Evolutionary conservation across 768 basidiomycete genomes (phyloP).

Genomic region (Favolaschia claudopus): DNA sequence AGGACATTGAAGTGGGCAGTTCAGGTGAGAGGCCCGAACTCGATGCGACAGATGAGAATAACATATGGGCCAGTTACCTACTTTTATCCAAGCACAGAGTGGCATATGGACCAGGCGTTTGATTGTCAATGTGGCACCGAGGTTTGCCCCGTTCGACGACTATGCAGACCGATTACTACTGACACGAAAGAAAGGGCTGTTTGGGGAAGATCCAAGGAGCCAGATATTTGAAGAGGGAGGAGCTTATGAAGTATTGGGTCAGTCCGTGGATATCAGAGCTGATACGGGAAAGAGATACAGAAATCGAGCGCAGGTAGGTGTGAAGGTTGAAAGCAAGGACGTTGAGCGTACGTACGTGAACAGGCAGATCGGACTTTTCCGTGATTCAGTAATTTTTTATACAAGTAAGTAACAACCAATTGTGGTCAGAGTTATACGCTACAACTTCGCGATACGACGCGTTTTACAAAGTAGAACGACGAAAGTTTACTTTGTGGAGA

Average conservation of each 20-base stretch:
- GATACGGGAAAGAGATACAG: slow-evolving; percentile 33
- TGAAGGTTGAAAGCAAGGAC: not conserved
- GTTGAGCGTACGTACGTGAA: not conserved
- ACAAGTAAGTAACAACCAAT: no score
- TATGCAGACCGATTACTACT: not conserved
- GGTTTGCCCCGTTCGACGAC: slow-evolving; percentile 36
- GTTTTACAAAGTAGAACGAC: no score
- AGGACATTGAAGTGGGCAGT: slow-evolving; percentile 45
- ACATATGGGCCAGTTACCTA: slow-evolving; percentile 51
- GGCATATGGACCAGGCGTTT: slow-evolving; percentile 73
- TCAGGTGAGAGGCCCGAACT: slow-evolving; percentile 40
- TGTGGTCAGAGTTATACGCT: no score
- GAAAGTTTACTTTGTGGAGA: no score
- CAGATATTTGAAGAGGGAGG: slow-evolving; percentile 45
- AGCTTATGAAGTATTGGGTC: slow-evolving; percentile 47
- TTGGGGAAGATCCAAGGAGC: slow-evolving; percentile 56
- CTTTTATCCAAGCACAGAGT: slow-evolving; percentile 75
- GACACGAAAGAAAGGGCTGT: slow-evolving; percentile 46
- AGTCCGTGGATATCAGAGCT: slow-evolving; percentile 52
- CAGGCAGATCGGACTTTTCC: no score
- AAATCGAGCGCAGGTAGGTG: not conserved
- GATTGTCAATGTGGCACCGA: slow-evolving; percentile 56
- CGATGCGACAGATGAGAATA: not conserved
- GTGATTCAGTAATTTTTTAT: no score
- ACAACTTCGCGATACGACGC: no score